Evolutionary conservation across 2,329 filamentous ascomycete species (phyloP).

Genomic region (Nectriaceae sp.): DNA sequence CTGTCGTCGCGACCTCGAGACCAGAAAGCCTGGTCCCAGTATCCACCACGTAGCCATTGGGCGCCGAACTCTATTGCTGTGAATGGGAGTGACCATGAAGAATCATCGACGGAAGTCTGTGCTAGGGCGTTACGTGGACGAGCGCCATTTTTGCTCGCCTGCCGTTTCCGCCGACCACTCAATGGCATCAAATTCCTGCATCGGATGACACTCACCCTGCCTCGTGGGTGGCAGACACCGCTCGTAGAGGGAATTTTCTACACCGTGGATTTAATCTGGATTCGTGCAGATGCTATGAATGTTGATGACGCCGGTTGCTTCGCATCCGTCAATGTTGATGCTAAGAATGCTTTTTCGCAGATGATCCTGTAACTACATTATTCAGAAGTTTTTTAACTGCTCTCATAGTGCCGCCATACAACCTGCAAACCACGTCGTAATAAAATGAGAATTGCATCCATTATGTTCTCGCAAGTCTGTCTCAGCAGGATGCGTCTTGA

Average conservation of each 20-base stretch:
- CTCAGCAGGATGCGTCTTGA: no score
- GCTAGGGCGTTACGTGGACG: neutral
- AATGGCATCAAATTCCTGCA: neutral
- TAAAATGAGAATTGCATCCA: no score
- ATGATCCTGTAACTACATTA: no score
- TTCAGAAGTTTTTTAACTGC: neutral
- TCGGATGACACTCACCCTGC: neutral
- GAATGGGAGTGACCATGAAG: neutral
- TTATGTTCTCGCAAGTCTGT: no score
- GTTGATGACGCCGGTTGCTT: neutral
- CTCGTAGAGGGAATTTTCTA: neutral
- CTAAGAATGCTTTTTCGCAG: neutral
- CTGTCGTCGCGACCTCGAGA: constrained; percentile 26
- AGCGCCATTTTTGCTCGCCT: neutral
- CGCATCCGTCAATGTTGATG: neutral
- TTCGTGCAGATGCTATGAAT: neutral
- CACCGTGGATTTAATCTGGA: neutral
- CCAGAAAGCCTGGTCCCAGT: constrained; percentile 22
- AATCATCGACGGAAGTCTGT: neutral
- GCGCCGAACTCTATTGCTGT: constrained; percentile 13
- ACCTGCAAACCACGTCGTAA: neutral
- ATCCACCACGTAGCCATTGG: constrained; percentile 30
- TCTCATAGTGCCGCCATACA: neutral
- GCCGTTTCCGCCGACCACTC: neutral
- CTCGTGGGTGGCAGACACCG: neutral